These are phyloP conservation scores for Acacia pycnantha DNA, from an alignment of 331 rosid species.

Conservation along the genomic window DNA sequence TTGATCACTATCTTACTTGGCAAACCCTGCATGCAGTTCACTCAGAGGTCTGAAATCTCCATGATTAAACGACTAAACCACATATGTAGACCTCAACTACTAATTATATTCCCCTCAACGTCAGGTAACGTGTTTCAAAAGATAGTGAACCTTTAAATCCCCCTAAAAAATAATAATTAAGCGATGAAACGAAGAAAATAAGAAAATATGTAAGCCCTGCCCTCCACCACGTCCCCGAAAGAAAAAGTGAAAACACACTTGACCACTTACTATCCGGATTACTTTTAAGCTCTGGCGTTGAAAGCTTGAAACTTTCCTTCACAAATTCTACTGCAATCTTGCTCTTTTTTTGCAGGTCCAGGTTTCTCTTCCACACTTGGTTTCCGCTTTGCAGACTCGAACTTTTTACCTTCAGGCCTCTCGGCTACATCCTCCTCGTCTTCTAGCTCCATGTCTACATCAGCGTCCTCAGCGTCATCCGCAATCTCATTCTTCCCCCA, in stretches of 20 bases:
- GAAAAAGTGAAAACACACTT: background rate
- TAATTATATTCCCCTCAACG: too few relatives aligned
- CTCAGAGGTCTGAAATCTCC: too few relatives aligned
- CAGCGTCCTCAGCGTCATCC: constrained; percentile 40
- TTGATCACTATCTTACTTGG: too few relatives aligned
- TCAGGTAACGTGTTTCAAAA: too few relatives aligned
- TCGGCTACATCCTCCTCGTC: constrained; percentile 38
- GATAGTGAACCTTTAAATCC: too few relatives aligned
- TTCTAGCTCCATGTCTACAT: constrained; percentile 52
- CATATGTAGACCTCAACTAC: too few relatives aligned
- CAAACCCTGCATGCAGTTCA: too few relatives aligned
- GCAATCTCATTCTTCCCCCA: constrained; percentile 67
- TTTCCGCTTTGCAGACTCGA: constrained; percentile 54
- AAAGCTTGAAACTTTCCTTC: constrained; percentile 31
- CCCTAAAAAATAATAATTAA: too few relatives aligned
- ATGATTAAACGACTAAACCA: too few relatives aligned
- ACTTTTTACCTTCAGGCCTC: constrained; percentile 41
- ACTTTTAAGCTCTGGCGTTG: constrained; percentile 36
- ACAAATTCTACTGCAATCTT: constrained; percentile 41
- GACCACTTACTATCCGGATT: constrained; percentile 55
- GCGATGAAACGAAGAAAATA: too few relatives aligned
- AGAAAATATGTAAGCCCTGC: background rate
- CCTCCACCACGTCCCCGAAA: background rate
- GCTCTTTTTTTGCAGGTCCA: constrained; percentile 57
- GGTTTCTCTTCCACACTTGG: constrained; percentile 29